Conservation (phyloP, 2,329 filamentous ascomycete species). For the Fusarium camptoceras region DNA sequence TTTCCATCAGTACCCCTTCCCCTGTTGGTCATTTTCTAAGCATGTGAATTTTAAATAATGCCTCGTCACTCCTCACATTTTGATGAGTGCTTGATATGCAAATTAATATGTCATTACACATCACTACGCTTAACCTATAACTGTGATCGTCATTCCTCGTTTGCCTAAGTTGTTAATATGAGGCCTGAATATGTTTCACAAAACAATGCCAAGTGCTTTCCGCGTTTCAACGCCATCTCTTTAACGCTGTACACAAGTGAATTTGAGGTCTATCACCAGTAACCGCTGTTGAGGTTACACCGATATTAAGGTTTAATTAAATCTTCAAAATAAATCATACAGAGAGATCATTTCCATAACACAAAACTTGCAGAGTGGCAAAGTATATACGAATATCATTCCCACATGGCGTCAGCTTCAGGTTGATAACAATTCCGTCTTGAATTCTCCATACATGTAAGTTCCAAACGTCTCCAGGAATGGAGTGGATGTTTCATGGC, state of each 20-base stretch:
- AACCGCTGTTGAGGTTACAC: not conserved
- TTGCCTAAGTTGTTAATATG: not conserved
- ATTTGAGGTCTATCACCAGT: not conserved
- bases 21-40: fast-evolving
- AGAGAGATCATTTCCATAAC: not conserved
- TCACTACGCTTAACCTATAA: not conserved
- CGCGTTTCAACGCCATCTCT: not conserved
- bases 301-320: not conserved
- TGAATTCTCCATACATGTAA: not conserved
- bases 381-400: not conserved
- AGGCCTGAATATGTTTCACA: not conserved
- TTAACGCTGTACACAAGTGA: not conserved
- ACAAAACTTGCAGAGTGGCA: not conserved
- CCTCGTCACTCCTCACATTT: not conserved
- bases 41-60: not conserved
- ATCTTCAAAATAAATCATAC: not conserved
- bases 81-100: not conserved
- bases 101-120: not conserved
- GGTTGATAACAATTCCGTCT: not conserved
- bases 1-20: not conserved
- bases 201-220: not conserved
- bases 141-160: not conserved
- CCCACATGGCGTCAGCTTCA: not conserved
- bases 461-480: not conserved
- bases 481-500: not conserved